phyloP scores from a whole-genome alignment of 23 red algal species.

The Cyanidioschyzon merolae region DNA sequence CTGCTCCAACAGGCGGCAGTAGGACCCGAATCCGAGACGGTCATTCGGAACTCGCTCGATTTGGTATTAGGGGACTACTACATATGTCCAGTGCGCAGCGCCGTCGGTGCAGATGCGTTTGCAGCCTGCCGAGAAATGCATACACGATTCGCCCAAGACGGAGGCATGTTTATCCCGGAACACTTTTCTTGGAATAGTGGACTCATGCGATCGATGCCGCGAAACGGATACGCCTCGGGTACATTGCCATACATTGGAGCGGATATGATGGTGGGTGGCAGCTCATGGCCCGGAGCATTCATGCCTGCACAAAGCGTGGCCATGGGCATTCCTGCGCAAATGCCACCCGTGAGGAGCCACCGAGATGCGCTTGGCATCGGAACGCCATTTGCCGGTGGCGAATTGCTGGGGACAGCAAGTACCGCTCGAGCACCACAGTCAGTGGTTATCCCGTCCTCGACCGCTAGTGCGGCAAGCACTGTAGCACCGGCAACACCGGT shows the following conservation, averaged over 20 bases:
- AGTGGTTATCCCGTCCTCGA: background rate
- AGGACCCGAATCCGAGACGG: background rate
- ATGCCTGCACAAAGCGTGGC: background rate
- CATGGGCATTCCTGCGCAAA: background rate
- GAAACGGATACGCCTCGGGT: background rate
- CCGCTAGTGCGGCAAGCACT: conserved; percentile 23
- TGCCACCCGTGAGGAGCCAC: background rate
- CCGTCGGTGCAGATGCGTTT: background rate
- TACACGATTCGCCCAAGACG: background rate
- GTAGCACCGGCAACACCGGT: conserved; percentile 64
- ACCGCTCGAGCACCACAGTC: background rate
- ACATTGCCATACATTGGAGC: background rate
- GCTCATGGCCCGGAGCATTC: background rate
- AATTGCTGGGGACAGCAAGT: background rate
- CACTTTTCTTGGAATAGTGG: background rate
- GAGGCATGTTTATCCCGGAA: background rate
- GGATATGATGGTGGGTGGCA: background rate
- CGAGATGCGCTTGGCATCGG: background rate
- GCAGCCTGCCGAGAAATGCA: background rate
- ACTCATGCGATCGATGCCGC: background rate
- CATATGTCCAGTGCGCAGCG: background rate
- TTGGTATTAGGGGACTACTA: background rate
- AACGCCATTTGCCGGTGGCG: background rate
- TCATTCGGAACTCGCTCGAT: background rate
- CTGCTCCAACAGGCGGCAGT: background rate